Percentiles rank a stretch among this genome's conserved stretches.
Conservation (phyloP, 768 basidiomycete species). For the Phanerodontia chrysosporium region DNA sequence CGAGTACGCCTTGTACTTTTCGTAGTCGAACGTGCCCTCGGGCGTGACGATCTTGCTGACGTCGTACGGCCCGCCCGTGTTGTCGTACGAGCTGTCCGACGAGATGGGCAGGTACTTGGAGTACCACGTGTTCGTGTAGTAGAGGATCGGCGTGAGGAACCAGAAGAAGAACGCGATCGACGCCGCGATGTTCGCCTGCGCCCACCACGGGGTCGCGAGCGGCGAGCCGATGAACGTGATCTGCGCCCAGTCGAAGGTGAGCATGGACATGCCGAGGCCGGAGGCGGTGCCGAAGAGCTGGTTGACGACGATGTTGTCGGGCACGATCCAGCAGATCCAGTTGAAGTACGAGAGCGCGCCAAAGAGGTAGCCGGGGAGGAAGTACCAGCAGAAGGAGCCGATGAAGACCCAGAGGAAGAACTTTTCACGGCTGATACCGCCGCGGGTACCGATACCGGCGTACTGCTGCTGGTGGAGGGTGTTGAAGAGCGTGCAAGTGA, state of each 20-base stretch:
- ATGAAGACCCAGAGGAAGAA: conserved; percentile 46
- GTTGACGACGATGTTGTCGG: conserved; percentile 65
- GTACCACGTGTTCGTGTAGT: conserved; percentile 33
- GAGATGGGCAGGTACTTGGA: conserved; percentile 45
- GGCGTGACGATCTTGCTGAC: conserved; percentile 34
- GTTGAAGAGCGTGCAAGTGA: conserved; percentile 43
- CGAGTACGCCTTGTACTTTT: conserved; percentile 39
- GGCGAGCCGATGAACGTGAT: conserved; percentile 69
- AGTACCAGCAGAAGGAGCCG: conserved; percentile 42
- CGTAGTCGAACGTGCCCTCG: conserved; percentile 31
- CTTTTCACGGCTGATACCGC: conserved; percentile 46
- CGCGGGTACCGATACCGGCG: conserved; percentile 38
- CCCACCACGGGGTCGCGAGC: conserved; percentile 66
- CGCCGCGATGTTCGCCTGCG: conserved; percentile 57
- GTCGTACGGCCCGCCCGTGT: conserved; percentile 37
- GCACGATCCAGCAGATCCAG: conserved; percentile 66
- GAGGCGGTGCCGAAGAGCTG: conserved; percentile 81
- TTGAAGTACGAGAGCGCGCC: conserved; percentile 37
- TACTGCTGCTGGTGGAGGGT: conserved; percentile 36
- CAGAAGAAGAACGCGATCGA: conserved; percentile 43
- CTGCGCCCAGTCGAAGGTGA: conserved; percentile 77
- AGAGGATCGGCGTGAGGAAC: conserved; percentile 34
- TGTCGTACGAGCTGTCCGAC: conserved; percentile 35
- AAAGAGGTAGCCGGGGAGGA: conserved; percentile 75
- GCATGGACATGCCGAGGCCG: conserved; percentile 64